These are phyloP conservation scores for Epichloe aotearoae DNA, from an alignment of 2,329 filamentous ascomycete species.

Conservation along the genomic window DNA sequence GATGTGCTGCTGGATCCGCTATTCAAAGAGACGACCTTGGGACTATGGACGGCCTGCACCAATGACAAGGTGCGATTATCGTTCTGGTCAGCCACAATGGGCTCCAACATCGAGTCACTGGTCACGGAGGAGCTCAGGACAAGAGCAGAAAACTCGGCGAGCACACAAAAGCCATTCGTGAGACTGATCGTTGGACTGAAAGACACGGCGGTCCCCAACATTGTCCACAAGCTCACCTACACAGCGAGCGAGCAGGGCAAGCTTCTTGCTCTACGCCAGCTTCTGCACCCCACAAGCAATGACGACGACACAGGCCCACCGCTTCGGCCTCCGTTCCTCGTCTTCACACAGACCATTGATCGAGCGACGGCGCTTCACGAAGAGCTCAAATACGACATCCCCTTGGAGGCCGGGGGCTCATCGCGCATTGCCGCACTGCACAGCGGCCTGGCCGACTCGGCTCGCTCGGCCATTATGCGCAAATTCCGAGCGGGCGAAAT, in stretches of 20 bases:
- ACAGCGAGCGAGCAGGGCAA: constrained; percentile 90
- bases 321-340: constrained; percentile 76
- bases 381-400: constrained; percentile 90
- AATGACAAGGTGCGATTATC: constrained; percentile 58
- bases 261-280: constrained; percentile 76
- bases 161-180: constrained; percentile 42
- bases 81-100: constrained; percentile 96
- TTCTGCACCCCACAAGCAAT: constrained; percentile 63
- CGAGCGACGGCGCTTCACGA: constrained; percentile 76
- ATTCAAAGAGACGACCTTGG: constrained; percentile 78
- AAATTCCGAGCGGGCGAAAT: constrained; percentile 84
- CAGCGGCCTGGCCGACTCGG: constrained; percentile 65
- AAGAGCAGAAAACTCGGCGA: constrained; percentile 29
- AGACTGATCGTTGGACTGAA: constrained; percentile 92
- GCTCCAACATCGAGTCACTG: constrained; percentile 76
- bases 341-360: constrained; percentile 94
- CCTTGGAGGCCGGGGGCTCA: constrained; percentile 71
- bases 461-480: constrained; percentile 71
- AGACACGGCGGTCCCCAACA: constrained; percentile 87
- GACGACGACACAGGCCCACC: constrained; percentile 39
- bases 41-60: constrained; percentile 69
- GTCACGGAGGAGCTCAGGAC: constrained; percentile 53
- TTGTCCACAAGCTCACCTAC: constrained; percentile 79
- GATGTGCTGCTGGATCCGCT: constrained; percentile 86
- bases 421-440: constrained; percentile 82